Evolutionary conservation across 805 yeast genomes (phyloP), one percentile per base, ranked within the genome.

Genomic region (Candida dajiaensis): DNA sequence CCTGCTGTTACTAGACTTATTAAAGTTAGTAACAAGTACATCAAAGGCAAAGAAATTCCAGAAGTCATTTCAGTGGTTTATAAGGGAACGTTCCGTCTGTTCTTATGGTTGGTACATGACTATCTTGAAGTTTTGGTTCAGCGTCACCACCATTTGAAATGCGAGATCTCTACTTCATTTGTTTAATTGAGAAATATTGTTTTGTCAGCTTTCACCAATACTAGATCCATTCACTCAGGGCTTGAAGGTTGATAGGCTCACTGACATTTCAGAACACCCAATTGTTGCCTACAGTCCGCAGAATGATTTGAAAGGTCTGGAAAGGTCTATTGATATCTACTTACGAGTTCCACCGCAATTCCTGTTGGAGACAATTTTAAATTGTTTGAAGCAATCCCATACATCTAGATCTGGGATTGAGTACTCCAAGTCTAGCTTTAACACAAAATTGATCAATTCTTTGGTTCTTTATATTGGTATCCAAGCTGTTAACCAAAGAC

Each of bases 121-220:
- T 80, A 75, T 59, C 98, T 98, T 1, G 90, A 83, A 48, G 83
- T 89, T 51, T 72, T 92, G 55, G 83, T 85, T 42, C 89, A 82
- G 49, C 80, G 90, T 62, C 89, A 87, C 55, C 80, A 83, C 58
- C 82, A 80, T 53, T 72, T 92, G 51, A 75, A 86, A 53, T 74
- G 81, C 40, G 78, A 80, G 16, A 73, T 89, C 55, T 90, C 97
- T 3, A 68, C 80, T 0, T 77, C 82, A 25, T 89, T 83, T 63
- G 74, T 85, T 38, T 99, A 94, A 64, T 73, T 94, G 59, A 76
- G 87, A 54, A 94, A 94, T 66, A 75, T 94, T 45, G 81, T 94
- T 11, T 69, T 89, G 47, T 80, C 95, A 8, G 95, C 97, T 1
- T 78, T 85, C 53, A 98, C 98, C 72, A 29, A 73, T 85, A 42